Conservation (phyloP, 2,329 filamentous ascomycete genomes). For the Myriosclerotinia scirpicola region DNA sequence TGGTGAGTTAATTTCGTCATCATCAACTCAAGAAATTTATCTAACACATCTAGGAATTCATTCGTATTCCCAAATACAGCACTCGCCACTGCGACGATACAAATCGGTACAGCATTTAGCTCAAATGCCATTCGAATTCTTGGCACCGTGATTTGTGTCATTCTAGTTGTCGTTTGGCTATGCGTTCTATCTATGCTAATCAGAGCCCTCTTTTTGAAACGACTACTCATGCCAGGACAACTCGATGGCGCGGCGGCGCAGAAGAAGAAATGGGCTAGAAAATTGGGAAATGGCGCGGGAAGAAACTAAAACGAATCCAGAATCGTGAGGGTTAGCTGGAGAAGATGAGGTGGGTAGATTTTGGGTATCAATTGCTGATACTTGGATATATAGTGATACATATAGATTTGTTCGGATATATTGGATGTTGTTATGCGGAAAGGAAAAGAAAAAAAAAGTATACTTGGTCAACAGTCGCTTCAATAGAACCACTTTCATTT, state of each 20-base stretch:
- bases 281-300: neutral
- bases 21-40: conserved; percentile 40
- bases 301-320: neutral
- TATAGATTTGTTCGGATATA: too few relatives aligned
- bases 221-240: conserved; percentile 71
- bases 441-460: too few relatives aligned
- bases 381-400: neutral
- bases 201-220: conserved; percentile 60
- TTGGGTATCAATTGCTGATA: neutral
- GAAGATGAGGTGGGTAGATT: neutral
- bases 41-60: conserved; percentile 63
- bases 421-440: too few relatives aligned
- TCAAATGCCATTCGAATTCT: conserved; percentile 62
- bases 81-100: conserved; percentile 66
- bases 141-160: conserved; percentile 65
- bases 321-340: too few relatives aligned
- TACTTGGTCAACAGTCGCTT: too few relatives aligned
- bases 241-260: conserved; percentile 27
- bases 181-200: conserved; percentile 71
- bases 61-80: conserved; percentile 55
- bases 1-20: conserved; percentile 55
- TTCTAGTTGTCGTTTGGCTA: conserved; percentile 66
- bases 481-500: too few relatives aligned
- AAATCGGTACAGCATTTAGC: conserved; percentile 63
- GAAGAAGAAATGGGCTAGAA: conserved; percentile 21